Evolutionary conservation across 768 basidiomycete genomes (phyloP).

Genomic region (Clavaria fumosa): DNA sequence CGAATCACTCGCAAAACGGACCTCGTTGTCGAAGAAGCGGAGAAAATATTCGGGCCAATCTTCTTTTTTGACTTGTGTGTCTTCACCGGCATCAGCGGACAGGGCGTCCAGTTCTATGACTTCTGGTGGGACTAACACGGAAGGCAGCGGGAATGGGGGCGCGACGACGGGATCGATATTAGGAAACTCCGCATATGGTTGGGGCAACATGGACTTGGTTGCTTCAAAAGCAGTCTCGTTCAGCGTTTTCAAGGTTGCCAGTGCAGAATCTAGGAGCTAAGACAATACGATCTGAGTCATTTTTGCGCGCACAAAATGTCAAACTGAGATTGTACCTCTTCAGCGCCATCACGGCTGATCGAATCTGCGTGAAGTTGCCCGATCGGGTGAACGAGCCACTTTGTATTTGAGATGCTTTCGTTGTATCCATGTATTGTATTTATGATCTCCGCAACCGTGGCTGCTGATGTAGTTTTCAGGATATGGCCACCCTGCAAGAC

Average conservation of each 20-base stretch:
- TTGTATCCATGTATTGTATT: constrained; percentile 55
- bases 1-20: constrained; percentile 16
- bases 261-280: constrained; percentile 63
- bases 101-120: constrained; percentile 67
- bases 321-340: constrained; percentile 38
- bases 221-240: constrained; percentile 46
- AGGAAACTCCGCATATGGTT: constrained; percentile 43
- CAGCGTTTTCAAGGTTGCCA: constrained; percentile 47
- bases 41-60: constrained; percentile 69
- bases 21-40: constrained; percentile 48
- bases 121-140: constrained; percentile 78
- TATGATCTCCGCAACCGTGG: constrained; percentile 54
- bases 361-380: constrained; percentile 33
- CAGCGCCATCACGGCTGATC: constrained; percentile 31
- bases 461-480: constrained; percentile 43
- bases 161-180: constrained; percentile 25
- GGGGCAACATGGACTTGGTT: constrained; percentile 38
- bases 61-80: constrained; percentile 58
- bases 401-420: constrained; percentile 39
- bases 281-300: background rate
- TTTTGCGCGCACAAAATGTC: background rate
- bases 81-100: constrained; percentile 52
- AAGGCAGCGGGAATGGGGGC: constrained; percentile 51
- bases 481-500: constrained; percentile 45
- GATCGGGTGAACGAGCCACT: constrained; percentile 52